A percentile compares a stretch with the other conserved stretches of the same genome.
Conservation (phyloP, 208 protist species). For the Acanthamoeba healyi region DNA sequence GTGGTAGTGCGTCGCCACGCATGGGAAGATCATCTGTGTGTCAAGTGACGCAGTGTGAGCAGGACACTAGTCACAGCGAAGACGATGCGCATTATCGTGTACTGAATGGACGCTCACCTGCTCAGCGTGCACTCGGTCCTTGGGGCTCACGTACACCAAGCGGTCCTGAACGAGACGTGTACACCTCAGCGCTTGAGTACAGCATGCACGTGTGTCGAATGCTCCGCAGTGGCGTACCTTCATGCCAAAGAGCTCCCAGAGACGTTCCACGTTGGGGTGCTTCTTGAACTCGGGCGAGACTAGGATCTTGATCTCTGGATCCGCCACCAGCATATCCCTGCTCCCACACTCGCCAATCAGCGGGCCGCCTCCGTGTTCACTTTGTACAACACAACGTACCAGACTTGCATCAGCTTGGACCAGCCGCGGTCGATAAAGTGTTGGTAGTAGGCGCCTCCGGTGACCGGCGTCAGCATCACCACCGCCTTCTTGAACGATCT, state of each 20-base stretch:
- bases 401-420: slow-evolving; percentile 61
- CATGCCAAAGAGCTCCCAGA: slow-evolving; percentile 28
- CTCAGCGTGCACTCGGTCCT: not conserved
- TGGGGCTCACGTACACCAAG: not conserved
- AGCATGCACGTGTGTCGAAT: no score
- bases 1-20: slow-evolving; percentile 61
- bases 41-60: no score
- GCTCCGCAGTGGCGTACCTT: no score
- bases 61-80: no score
- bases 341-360: not conserved
- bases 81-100: no score
- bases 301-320: slow-evolving; percentile 50
- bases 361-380: no score
- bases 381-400: not conserved
- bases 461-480: slow-evolving; percentile 23
- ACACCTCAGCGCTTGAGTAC: no score
- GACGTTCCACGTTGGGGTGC: slow-evolving; percentile 21
- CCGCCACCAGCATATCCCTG: not conserved
- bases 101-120: not conserved
- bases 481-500: slow-evolving; percentile 1
- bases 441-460: slow-evolving; percentile 37
- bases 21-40: slow-evolving; percentile 54
- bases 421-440: slow-evolving; percentile 54
- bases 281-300: slow-evolving; percentile 23
- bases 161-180: slow-evolving; percentile 22